Conservation (phyloP, 78 protist species). For the Dictyostelium purpureum region DNA sequence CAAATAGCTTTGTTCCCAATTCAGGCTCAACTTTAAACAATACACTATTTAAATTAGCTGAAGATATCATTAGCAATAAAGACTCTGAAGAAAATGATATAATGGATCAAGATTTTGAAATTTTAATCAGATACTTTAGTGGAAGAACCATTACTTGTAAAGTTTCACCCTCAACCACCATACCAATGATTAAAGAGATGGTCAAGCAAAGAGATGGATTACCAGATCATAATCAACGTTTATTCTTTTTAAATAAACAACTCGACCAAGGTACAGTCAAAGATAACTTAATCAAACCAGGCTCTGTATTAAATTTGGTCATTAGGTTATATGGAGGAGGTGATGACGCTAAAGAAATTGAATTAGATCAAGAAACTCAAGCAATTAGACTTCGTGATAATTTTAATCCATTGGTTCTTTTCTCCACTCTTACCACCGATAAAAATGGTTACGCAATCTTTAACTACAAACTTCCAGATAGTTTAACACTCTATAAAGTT, state of each 20-base stretch:
- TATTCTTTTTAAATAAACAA: slow-evolving; percentile 39
- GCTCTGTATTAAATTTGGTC: slow-evolving; percentile 7
- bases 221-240: slow-evolving; percentile 22
- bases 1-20: neutral
- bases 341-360: neutral
- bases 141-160: slow-evolving; percentile 18
- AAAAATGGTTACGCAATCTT: slow-evolving; percentile 1
- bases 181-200: neutral
- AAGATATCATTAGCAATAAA: neutral
- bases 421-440: neutral
- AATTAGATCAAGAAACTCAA: neutral
- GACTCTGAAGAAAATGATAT: too few relatives aligned
- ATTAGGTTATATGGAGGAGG: slow-evolving; percentile 35
- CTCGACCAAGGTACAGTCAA: neutral
- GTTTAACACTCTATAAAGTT: slow-evolving; percentile 15
- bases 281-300: neutral
- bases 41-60: neutral
- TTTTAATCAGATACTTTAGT: slow-evolving; percentile 5
- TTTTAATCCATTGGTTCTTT: slow-evolving; percentile 21
- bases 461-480: slow-evolving; percentile 31
- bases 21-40: neutral
- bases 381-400: slow-evolving; percentile 25
- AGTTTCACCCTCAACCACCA: neutral
- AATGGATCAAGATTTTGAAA: neutral
- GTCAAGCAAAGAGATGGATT: slow-evolving; percentile 40